These are phyloP conservation scores for Ampelocalamus luodianensis DNA, from an alignment of 176 grass and related monocot species.

Conservation along the genomic window DNA sequence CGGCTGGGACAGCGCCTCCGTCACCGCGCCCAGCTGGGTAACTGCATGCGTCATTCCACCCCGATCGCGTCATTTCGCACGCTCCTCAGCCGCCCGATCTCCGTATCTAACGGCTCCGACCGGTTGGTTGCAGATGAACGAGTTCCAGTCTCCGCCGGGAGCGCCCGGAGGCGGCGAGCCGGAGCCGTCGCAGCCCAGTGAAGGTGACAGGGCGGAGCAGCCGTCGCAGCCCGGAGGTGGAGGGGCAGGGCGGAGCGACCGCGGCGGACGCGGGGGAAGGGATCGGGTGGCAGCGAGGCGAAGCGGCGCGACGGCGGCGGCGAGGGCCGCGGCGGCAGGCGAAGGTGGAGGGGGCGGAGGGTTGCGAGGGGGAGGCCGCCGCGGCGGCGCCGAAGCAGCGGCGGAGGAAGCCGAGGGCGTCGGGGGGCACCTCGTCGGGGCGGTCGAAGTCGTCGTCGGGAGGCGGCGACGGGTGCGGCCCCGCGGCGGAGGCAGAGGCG, in stretches of 20 bases:
- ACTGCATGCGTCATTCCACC: neutral
- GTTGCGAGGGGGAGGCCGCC: slow-evolving; percentile 40
- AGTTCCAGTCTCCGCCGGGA: slow-evolving; percentile 47
- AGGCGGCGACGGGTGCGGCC: slow-evolving; percentile 18
- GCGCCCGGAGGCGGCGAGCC: neutral
- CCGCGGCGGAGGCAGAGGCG: slow-evolving; percentile 25
- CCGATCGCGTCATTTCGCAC: neutral
- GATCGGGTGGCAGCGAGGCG: slow-evolving; percentile 25
- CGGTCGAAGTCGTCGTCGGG: slow-evolving; percentile 49
- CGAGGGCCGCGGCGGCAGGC: slow-evolving; percentile 28
- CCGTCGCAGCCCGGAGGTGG: neutral
- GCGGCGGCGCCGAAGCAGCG: slow-evolving; percentile 45
- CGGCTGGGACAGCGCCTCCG: slow-evolving; percentile 76
- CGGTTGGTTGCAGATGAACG: slow-evolving; percentile 49
- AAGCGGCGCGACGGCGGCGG: slow-evolving; percentile 40
- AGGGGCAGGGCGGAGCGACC: slow-evolving; percentile 38
- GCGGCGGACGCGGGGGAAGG: slow-evolving; percentile 49
- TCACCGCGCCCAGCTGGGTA: slow-evolving; percentile 72
- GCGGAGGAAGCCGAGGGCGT: slow-evolving; percentile 54
- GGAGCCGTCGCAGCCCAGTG: slow-evolving; percentile 20
- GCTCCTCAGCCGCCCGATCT: neutral
- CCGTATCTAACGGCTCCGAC: slow-evolving; percentile 24
- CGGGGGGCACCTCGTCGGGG: slow-evolving; percentile 42
- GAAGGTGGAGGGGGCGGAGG: slow-evolving; percentile 39
- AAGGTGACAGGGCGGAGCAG: neutral